Base-by-base conservation (phyloP, 805 yeast species). In the Ogataea nakhonphanomensis region DNA sequence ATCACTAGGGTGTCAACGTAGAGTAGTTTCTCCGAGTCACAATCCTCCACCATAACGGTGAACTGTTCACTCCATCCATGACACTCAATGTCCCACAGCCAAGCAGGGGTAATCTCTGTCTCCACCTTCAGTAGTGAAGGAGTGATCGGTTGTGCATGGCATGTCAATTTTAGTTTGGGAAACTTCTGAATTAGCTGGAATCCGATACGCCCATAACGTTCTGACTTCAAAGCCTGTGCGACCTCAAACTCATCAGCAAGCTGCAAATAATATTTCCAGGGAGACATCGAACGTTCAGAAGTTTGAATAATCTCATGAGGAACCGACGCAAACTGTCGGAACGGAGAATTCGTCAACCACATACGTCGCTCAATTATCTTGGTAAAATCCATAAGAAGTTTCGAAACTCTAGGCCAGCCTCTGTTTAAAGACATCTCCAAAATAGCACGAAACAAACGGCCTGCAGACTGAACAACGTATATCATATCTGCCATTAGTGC, bases 401-500 rank as follows among this genome's bases (percentile, higher is more conserved):
- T 74, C 0, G 95, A 69, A 10, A 84, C 59, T 14, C 67, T 57
- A 0, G 96, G 72, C 95, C 95, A 89, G 8, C 74, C 72, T 49
- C 81, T 84, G 38, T 72, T 69, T 33, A 85, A 50, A 8, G 85
- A 75, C 25, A 93, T 76, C 55, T 91, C 96, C 58, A 75, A 79
- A 47, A 95, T 74, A 0, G 98, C 97, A 42, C 97, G 67, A 41
- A 90, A 68, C 27, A 93, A 62, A 56, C 99, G 74, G 3, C 95
- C 91, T 1, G 96, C 97, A 29, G 95, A 87, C 61, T 93, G 98
- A 0, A 93, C 84, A 29, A 93, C 78, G 57, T 86, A 93, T 3
- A 87, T 72, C 96, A 90, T 88, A 66, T 93, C 99, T 0, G 96
- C 79, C 73, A 84, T 79, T 45, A 95, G 64, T 0, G 97, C 96